Evolutionary conservation across 1,284 basidiomycete genomes (phyloP).

Genomic region (Cutaneotrichosporon cavernicola): DNA sequence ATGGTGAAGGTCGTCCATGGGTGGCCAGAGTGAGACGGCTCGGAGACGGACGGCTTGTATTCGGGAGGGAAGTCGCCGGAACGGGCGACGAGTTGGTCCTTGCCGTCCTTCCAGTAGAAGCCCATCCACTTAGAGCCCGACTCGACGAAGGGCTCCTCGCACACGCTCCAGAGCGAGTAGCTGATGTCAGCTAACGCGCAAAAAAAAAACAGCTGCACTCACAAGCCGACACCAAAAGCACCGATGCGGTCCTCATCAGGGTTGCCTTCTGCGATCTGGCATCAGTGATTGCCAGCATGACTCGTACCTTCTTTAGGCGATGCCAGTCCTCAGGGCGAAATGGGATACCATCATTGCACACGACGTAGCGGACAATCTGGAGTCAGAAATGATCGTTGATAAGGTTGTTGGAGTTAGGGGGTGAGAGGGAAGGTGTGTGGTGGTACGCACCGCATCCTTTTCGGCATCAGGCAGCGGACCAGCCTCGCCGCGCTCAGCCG

Average conservation of each 20-base stretch:
- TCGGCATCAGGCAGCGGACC: conserved; percentile 60
- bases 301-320: conserved; percentile 66
- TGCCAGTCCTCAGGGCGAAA: conserved; percentile 81
- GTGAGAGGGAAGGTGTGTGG: not conserved
- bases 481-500: conserved; percentile 47
- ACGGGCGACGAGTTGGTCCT: conserved; percentile 77
- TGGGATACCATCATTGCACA: conserved; percentile 80
- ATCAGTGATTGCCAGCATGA: conserved; percentile 1
- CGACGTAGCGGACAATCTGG: conserved; percentile 57
- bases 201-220: not conserved
- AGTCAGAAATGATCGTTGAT: conserved; percentile 8
- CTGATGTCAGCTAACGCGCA: conserved; percentile 19
- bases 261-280: conserved; percentile 56
- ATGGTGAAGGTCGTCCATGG: conserved; percentile 91
- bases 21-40: conserved; percentile 45
- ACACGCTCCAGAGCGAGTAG: conserved; percentile 57
- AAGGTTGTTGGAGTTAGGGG: not conserved
- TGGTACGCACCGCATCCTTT: conserved; percentile 56
- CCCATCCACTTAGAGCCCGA: conserved; percentile 91
- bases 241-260: conserved; percentile 59
- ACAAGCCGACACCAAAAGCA: conserved; percentile 32
- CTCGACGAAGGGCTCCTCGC: conserved; percentile 86
- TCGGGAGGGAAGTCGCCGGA: conserved; percentile 64
- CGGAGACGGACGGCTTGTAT: conserved; percentile 31
- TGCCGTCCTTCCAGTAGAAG: conserved; percentile 94